Evolutionary conservation across 192 early-diverging fungal species (phyloP).

Genomic region (Gonapodya sp.): DNA sequence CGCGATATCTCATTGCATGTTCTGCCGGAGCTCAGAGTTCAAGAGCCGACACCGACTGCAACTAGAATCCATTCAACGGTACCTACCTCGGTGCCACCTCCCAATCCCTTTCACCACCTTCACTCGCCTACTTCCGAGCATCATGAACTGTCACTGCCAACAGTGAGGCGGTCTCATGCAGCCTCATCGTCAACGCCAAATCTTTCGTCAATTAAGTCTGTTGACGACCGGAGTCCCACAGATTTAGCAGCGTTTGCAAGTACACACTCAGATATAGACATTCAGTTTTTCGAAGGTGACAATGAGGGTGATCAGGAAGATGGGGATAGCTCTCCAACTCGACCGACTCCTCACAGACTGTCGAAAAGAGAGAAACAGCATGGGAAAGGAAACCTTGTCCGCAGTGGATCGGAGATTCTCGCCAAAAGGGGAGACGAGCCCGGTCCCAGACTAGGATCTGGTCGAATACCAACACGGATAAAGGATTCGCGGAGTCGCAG

Average conservation of each 20-base stretch:
- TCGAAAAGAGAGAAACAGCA: background rate
- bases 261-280: background rate
- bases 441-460: background rate
- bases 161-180: background rate
- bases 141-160: background rate
- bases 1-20: background rate
- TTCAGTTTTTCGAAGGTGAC: background rate
- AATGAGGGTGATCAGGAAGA: background rate
- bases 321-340: background rate
- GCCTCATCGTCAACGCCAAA: background rate
- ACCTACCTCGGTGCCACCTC: background rate
- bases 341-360: background rate
- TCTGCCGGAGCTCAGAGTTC: background rate
- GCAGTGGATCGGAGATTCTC: background rate
- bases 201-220: background rate
- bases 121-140: background rate
- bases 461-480: background rate
- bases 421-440: background rate
- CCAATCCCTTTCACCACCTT: background rate
- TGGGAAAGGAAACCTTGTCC: background rate
- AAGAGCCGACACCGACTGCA: background rate
- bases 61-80: background rate
- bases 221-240: background rate
- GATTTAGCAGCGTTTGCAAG: background rate
- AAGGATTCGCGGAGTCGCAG: background rate